These are phyloP conservation scores for Pleurozium schreberi DNA, from an alignment of 225 moss, liverwort and hornwort species.

Conservation along the genomic window DNA sequence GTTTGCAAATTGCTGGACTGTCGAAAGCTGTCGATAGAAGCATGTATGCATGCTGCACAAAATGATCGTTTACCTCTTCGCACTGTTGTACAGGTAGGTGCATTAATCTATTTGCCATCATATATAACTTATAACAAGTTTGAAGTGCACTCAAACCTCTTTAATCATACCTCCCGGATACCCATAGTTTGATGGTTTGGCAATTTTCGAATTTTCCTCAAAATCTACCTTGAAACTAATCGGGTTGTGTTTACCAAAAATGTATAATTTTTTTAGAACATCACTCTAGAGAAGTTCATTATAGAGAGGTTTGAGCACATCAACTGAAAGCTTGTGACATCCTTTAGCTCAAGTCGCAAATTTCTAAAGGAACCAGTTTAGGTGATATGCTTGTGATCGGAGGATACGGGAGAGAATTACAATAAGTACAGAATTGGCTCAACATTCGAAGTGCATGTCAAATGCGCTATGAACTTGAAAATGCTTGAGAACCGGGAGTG, in stretches of 20 bases:
- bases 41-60: constrained; percentile 84
- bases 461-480: neutral
- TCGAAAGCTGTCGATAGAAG: constrained; percentile 81
- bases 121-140: neutral
- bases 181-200: neutral
- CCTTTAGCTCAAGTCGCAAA: too few species aligned
- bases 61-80: constrained; percentile 87
- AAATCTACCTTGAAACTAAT: too few species aligned
- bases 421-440: neutral
- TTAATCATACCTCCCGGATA: neutral
- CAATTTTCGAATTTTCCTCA: too few species aligned
- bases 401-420: neutral
- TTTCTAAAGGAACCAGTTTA: neutral
- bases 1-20: constrained; percentile 64
- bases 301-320: neutral
- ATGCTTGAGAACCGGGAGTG: neutral
- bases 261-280: too few species aligned
- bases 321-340: neutral
- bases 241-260: too few species aligned
- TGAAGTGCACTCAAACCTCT: neutral
- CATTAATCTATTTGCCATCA: neutral
- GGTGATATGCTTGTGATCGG: neutral
- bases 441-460: neutral
- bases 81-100: constrained; percentile 61
- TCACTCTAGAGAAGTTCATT: neutral